Base-by-base conservation (phyloP, 768 basidiomycete species). In the Amanita polypyramis region DNA sequence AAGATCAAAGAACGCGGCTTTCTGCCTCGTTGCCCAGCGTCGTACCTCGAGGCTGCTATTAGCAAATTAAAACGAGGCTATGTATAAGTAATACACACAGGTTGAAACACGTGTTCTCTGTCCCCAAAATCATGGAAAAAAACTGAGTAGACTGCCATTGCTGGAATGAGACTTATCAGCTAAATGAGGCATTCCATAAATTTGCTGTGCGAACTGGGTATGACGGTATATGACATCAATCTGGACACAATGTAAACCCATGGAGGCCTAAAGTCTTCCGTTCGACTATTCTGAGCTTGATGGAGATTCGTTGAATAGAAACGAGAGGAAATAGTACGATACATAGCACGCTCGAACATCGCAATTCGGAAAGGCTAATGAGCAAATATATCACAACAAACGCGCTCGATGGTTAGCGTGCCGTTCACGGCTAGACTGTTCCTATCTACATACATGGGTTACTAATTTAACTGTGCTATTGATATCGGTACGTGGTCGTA, bases 51-150 rank as follows among this genome's bases (percentile, higher is more conserved):
- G 49, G 15, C 25, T 33, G 32, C 36, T 23, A 11, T 21, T 14
- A 43, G 7, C 25, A 7, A 46, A 19, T 44, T 35, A 20, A 43
- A n/a, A 25, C 17, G 33, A 23, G 32, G 36, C 34, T 45, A 17
- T 41, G 41, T 25, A 40, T 2, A 5, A 33, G 14, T 44, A 4
- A 27, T 35, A 32, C 78, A 59, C 52, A 83, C 82, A 19, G 79
- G 77, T 60, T 72, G 74, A 60, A 82, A 85, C 21, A 83, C 77
- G 59, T 85, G 82, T 19, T 85, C 82, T 40, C 69, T 66, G n/a
- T 81, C 77, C 3, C 82, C 82, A 60, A 76, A 85, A 59, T 85
- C 80, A 43, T 76, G 73, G 48, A 79, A 61, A 58, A 85, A 80
- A 17, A 80, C 65, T 2, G 71, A 71, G 52, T 85, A 85, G 3